These are phyloP conservation scores for Exutisphaerella laricina DNA, from an alignment of 2,329 filamentous ascomycete species.

Conservation along the genomic window DNA sequence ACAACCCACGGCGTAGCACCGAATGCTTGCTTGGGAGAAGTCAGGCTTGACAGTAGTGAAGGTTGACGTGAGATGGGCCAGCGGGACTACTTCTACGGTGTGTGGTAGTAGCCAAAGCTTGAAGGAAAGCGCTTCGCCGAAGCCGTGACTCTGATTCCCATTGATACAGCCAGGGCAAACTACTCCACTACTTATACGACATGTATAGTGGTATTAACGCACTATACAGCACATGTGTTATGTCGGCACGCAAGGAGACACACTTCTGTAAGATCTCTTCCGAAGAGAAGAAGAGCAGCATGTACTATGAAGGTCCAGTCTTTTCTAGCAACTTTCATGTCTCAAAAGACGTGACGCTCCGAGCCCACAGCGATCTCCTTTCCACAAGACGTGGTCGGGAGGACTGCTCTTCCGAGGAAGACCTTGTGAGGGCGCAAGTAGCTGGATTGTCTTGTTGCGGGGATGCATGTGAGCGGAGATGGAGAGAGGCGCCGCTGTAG, in stretches of 20 bases:
- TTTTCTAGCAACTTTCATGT: slow-evolving; percentile 23
- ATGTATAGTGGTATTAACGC: not conserved
- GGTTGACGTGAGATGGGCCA: too few species aligned
- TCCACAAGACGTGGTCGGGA: slow-evolving; percentile 28
- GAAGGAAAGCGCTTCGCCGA: too few species aligned
- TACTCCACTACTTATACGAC: too few species aligned
- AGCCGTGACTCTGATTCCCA: too few species aligned
- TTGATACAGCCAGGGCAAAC: too few species aligned
- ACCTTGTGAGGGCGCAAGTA: slow-evolving; percentile 29
- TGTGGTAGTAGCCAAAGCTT: too few species aligned
- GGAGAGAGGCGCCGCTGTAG: not conserved
- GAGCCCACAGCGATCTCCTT: slow-evolving; percentile 27
- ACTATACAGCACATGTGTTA: slow-evolving; percentile 4
- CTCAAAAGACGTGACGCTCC: slow-evolving; percentile 17
- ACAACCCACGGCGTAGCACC: too few species aligned
- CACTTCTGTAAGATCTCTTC: slow-evolving; percentile 23
- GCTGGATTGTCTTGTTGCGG: slow-evolving; percentile 27
- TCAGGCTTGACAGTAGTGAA: too few species aligned
- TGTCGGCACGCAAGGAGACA: slow-evolving; percentile 32
- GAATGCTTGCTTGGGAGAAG: too few species aligned
- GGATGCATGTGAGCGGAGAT: slow-evolving; percentile 1
- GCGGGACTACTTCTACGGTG: too few species aligned
- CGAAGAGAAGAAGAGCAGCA: slow-evolving; percentile 20
- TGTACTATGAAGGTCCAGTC: slow-evolving; percentile 33
- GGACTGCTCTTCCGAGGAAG: slow-evolving; percentile 27